Evolutionary conservation across 306 rosid species (phyloP), one percentile per base, ranked within the genome.

Genomic region (Oxytropis ochrocephala): DNA sequence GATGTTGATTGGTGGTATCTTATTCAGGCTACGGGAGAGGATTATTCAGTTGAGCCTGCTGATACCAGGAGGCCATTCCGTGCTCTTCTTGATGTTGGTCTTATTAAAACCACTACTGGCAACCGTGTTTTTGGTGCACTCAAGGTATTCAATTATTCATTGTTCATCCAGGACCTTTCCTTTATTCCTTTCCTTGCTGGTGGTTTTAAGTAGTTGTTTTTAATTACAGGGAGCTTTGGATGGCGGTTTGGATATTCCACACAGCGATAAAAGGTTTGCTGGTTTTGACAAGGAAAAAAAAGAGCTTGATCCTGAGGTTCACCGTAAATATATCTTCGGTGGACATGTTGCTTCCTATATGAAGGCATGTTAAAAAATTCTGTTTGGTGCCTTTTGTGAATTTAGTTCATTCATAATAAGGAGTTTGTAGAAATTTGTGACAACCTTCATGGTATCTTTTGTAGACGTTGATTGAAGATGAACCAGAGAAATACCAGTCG

Each of bases 41-140:
- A 89, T 42, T 89, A 7, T 73, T 89, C 96, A 10, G 92, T 89
- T 11, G 96, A 89, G 52, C 92, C 96, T 48, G 84, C 92, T 43
- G 96, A 89, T 0, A 85, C 65, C 72, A 83, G 96, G 78, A 85
- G 96, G 78, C 96, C 96, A 8, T 89, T 89, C 87, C 92, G 64
- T 16, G 54, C 54, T 16, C 54, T 48, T 27, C 54, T 48, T 48
- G 54, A 48, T 48, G 54, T 48, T 16, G 54, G 54, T 16, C 54
- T 48, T 16, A 48, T 48, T 16, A 48, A 16, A 27, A 48, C 54
- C 54, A 48, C 54, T 16, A 48, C 54, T 48, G 54, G 54, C 27
- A 16, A 48, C 27, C 54, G 54, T 16, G 54, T 61, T 7, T 61
- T 61, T 19, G 67, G 67, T 39, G 67, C 67, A 21, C 67, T 61